A percentile compares a stretch with the other conserved stretches of the same genome.
phyloP scores from a whole-genome alignment of 257 asterid genomes.

The Fraxinus americana region DNA sequence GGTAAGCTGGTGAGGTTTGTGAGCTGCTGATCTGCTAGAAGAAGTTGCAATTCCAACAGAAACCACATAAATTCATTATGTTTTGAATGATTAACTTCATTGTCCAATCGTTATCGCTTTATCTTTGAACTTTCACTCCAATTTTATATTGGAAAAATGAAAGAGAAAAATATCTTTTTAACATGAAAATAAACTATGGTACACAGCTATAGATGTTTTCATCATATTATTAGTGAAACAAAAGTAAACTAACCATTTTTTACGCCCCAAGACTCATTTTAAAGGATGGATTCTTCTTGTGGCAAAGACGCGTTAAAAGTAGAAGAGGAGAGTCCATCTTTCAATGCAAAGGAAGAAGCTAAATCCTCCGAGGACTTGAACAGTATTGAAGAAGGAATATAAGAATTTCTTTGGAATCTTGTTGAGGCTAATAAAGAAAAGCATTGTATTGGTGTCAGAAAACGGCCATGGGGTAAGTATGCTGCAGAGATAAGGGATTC shows the following conservation, averaged over 20 bases:
- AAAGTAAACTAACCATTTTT: too few relatives aligned
- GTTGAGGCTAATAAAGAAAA: neutral
- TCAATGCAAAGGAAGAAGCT: neutral
- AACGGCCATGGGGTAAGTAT: too few relatives aligned
- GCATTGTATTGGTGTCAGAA: too few relatives aligned
- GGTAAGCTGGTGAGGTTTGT: too few relatives aligned
- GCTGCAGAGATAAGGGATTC: constrained; percentile 32
- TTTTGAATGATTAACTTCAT: neutral
- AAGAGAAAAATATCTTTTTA: too few relatives aligned
- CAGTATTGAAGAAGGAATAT: neutral
- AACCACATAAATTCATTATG: too few relatives aligned
- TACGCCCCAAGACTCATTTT: too few relatives aligned
- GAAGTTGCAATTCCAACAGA: too few relatives aligned
- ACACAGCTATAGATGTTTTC: too few relatives aligned
- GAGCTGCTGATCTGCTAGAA: too few relatives aligned
- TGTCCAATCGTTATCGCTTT: neutral
- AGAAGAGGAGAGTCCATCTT: neutral
- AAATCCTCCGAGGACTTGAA: neutral
- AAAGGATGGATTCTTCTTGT: neutral
- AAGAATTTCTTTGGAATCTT: neutral
- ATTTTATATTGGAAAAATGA: too few relatives aligned
- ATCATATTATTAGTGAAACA: too few relatives aligned
- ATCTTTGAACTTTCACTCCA: neutral
- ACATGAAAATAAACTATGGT: neutral
- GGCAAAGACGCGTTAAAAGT: neutral